Conservation (phyloP, 306 rosid species). For the Cyamopsis tetragonoloba region DNA sequence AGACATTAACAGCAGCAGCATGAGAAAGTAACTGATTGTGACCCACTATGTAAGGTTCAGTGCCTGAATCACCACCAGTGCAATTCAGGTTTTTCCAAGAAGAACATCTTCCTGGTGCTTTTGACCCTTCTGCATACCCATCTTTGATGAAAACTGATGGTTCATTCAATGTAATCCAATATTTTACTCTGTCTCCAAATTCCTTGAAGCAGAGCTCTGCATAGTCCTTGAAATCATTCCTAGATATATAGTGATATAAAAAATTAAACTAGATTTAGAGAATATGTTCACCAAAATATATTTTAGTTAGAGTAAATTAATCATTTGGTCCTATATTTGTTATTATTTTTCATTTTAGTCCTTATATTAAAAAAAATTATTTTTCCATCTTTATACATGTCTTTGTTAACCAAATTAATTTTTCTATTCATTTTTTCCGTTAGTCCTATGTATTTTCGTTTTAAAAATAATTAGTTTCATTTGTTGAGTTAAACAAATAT, state of each 20-base stretch:
- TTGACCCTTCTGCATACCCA: neutral
- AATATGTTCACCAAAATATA: too few species aligned
- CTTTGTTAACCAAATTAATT: too few species aligned
- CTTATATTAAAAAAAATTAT: too few species aligned
- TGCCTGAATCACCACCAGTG: constrained; percentile 44
- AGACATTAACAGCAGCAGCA: constrained; percentile 40
- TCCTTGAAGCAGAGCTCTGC: constrained; percentile 31
- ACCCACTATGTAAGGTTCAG: constrained; percentile 51
- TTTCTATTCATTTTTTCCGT: too few species aligned
- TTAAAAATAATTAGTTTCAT: too few species aligned
- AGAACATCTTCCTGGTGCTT: constrained; percentile 40
- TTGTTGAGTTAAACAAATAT: too few species aligned
- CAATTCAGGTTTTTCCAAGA: constrained; percentile 37
- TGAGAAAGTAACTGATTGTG: constrained; percentile 58
- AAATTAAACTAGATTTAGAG: too few species aligned
- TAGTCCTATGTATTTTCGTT: too few species aligned
- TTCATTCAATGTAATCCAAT: constrained; percentile 38
- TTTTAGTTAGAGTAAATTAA: too few species aligned
- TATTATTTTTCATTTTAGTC: too few species aligned
- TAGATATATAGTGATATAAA: neutral
- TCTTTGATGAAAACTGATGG: neutral
- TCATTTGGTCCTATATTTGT: too few species aligned
- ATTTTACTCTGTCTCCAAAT: constrained; percentile 35
- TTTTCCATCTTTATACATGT: too few species aligned
- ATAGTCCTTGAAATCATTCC: constrained; percentile 30